Evolutionary conservation across 73 alveolate species (phyloP).

Genomic region (Tetrahymena thermophila): DNA sequence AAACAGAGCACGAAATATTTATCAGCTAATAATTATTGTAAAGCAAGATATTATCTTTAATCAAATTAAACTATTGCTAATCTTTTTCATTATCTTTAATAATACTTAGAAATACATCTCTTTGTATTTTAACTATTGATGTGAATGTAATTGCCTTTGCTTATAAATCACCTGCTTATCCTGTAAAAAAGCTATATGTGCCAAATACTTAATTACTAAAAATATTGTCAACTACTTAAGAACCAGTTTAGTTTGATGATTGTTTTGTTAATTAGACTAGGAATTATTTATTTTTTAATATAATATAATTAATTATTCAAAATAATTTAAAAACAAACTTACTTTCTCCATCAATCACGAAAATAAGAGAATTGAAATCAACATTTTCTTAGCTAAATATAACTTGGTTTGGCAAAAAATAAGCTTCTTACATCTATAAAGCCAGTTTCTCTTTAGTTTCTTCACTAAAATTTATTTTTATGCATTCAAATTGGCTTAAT

Average conservation of each 20-base stretch:
- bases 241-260: not conserved
- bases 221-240: not conserved
- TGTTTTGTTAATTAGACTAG: not conserved
- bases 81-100: not conserved
- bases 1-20: not conserved
- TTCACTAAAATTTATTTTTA: not conserved
- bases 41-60: not conserved
- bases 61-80: not conserved
- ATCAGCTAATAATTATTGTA: not conserved
- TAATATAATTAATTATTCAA: no score
- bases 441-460: not conserved
- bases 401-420: not conserved
- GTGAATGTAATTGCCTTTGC: not conserved
- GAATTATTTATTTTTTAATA: not conserved
- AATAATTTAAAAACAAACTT: not conserved
- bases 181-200: not conserved
- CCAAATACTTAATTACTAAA: not conserved
- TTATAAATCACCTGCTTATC: not conserved
- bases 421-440: not conserved
- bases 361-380: not conserved
- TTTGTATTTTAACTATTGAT: not conserved
- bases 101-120: not conserved
- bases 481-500: not conserved
- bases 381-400: not conserved
- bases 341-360: not conserved